Percentiles rank a stretch among this genome's conserved stretches.
Evolutionary conservation across 2,329 filamentous ascomycete species (phyloP).

Genomic region (Venturia oleaginea): DNA sequence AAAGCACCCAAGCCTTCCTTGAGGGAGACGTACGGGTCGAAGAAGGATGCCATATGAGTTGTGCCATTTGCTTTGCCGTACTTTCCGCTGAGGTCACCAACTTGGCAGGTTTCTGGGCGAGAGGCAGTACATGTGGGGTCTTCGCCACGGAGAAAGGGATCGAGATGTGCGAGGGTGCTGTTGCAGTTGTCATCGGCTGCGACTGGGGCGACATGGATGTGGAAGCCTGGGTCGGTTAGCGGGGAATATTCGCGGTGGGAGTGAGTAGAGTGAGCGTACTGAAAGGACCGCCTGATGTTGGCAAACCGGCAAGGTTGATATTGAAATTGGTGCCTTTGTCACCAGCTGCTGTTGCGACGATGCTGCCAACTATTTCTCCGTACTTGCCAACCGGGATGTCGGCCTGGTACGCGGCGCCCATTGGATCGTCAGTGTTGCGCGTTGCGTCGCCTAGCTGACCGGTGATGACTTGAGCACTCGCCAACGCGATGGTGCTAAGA

Average conservation of each 20-base stretch:
- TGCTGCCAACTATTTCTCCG: constrained; percentile 23
- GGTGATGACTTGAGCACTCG: constrained; percentile 19
- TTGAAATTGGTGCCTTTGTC: constrained; percentile 33
- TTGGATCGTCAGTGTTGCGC: constrained; percentile 28
- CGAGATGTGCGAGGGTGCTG: constrained; percentile 56
- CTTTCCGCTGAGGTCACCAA: constrained; percentile 70
- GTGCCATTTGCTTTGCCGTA: constrained; percentile 41
- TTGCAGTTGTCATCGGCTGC: constrained; percentile 63
- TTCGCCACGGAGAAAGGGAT: constrained; percentile 60
- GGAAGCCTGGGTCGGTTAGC: constrained; percentile 41
- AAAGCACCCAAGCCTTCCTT: constrained; percentile 43
- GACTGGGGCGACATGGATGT: constrained; percentile 60
- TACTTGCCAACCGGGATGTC: not conserved
- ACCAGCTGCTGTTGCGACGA: constrained; percentile 25
- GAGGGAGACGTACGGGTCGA: constrained; percentile 51
- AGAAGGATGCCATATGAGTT: constrained; percentile 10
- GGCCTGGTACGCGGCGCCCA: constrained; percentile 31
- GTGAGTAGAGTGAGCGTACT: constrained; percentile 22
- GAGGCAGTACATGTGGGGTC: constrained; percentile 48
- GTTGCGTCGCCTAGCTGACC: constrained; percentile 24
- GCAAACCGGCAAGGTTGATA: constrained; percentile 33
- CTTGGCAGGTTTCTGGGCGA: constrained; percentile 57
- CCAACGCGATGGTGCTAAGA: not conserved
- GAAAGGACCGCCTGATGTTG: constrained; percentile 35
- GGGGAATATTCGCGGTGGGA: not conserved